Base-by-base conservation (phyloP, 129 eudicot species). In the Gnaphalium uliginosum region DNA sequence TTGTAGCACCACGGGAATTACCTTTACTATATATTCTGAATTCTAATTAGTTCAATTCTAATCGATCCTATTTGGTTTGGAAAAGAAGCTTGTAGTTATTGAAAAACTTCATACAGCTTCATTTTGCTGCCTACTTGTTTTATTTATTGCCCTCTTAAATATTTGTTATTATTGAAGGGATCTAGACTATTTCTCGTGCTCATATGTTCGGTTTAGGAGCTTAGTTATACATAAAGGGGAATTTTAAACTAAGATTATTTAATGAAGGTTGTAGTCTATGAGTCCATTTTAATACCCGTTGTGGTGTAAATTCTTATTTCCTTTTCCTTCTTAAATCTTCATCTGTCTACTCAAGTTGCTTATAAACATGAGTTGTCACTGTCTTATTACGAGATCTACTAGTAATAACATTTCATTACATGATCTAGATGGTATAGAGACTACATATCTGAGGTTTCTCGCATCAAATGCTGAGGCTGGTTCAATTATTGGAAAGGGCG, bases 381-480 rank as follows among this genome's bases (percentile, higher is more conserved):
- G 3, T 58, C 25, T 73, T 23, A 19, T 69, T 22, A 39, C 72
- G 29, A 71, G 53, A 58, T 53, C 23, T 58, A 18, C 39, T 30
- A 37, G 32, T 67, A 60, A 46, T 32, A 77, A 26, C 19, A 70
- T 59, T 7, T 11, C 37, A 46, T 70, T 53, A 26, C 56, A 66
- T 66, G 71, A 35, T 35, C 18, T 33, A 66, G 72, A 68, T 22
- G 54, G 32, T 9, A 22, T 32, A 66, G 98, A 88, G 78, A 77
- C 83, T 35, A 89, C 91, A 68, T 84, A 88, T 75, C 73, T 91
- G 74, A 94, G 87, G 90, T 94, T 94, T 81, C 98, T 94, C 67
- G 82, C 90, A 48, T 91, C 98, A 77, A 94, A 94, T 87, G 90
- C 96, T 70, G 97, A 89, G 78, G 98, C 98, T 81, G 98, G 98